Percentiles rank a stretch among this genome's conserved stretches.
Evolutionary conservation across 2,329 filamentous ascomycete genomes (phyloP).

Genomic region (Apiospora sp.): DNA sequence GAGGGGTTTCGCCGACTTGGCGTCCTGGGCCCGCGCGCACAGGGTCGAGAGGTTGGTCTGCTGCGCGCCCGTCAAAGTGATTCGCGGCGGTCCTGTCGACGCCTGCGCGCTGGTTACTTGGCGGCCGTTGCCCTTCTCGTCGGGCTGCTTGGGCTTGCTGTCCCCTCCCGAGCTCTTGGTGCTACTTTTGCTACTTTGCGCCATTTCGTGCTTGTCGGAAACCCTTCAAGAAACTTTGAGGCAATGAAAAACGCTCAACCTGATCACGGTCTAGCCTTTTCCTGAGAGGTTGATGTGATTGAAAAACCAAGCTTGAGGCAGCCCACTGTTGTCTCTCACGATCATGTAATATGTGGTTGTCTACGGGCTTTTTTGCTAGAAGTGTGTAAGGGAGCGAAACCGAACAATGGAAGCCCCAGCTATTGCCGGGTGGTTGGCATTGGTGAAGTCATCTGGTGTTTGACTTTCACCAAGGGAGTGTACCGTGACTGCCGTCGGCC

Average conservation of each 20-base stretch:
- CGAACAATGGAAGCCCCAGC: neutral
- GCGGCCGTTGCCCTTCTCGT: neutral
- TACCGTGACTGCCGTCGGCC: neutral
- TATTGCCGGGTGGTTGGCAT: neutral
- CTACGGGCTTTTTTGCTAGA: too few relatives aligned
- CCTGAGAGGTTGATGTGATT: too few relatives aligned
- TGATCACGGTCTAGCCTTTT: neutral
- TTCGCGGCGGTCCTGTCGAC: neutral
- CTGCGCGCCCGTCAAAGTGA: constrained; percentile 13
- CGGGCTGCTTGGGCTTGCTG: neutral
- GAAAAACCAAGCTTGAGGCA: too few relatives aligned
- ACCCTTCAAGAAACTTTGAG: neutral
- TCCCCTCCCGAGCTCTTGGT: neutral
- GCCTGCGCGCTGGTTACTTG: neutral
- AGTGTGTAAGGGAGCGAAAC: too few relatives aligned
- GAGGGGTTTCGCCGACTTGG: neutral
- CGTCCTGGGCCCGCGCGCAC: constrained; percentile 21
- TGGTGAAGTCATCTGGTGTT: constrained; percentile 2
- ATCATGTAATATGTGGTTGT: too few relatives aligned
- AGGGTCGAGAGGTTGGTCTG: constrained; percentile 24
- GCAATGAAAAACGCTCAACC: neutral
- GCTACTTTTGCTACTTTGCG: neutral
- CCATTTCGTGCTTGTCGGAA: neutral
- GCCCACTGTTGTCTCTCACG: neutral
- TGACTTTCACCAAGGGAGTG: neutral